Evolutionary conservation across 441 rosid genomes (phyloP), one percentile per base, ranked within the genome.

Genomic region (Erodium moschatum): DNA sequence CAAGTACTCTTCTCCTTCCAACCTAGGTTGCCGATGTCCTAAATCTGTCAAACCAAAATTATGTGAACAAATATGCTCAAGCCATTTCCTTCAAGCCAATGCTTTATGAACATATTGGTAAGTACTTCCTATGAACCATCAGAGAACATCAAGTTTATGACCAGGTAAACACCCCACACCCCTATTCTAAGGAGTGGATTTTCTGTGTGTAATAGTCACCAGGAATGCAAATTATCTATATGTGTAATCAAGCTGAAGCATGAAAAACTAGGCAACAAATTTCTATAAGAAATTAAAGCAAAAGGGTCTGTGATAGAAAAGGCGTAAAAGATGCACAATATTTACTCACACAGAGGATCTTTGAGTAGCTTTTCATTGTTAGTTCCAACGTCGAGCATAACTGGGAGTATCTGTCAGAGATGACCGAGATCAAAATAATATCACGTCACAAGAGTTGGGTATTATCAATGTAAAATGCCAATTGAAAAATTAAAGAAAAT

Each of bases 331-430:
- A 38, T 18, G 67, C 20, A 64, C 29, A 69, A 24, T 67, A 76
- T 66, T 42, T 69, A 83, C 98, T 87, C 84, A 94, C 98, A 94
- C 29, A 89, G 97, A 64, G 71, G 91, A 69, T 94, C 89, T 78
- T 89, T 83, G 24, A 94, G 92, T 67, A 94, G 88, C 82, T 81
- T 89, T 74, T 89, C 86, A 77, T 94, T 94, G 82, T 89, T 94
- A 20, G 98, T 94, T 11, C 97, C 98, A 63, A 94, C 96, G 74
- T 94, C 98, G 52, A 94, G 78, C 97, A 94, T 94, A 73, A 94
- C 82, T 2, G 98, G 98, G 67, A 94, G 89, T 77, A 91, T 81
- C 98, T 94, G 81, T 50, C 72, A 68, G 58, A 66, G 70, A 72
- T 56, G 66, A 58, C 70, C 8, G 61, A 40, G 21, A 52, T 33